These are phyloP conservation scores for Quercus variabilis DNA, from an alignment of 306 rosid species.

Conservation along the genomic window DNA sequence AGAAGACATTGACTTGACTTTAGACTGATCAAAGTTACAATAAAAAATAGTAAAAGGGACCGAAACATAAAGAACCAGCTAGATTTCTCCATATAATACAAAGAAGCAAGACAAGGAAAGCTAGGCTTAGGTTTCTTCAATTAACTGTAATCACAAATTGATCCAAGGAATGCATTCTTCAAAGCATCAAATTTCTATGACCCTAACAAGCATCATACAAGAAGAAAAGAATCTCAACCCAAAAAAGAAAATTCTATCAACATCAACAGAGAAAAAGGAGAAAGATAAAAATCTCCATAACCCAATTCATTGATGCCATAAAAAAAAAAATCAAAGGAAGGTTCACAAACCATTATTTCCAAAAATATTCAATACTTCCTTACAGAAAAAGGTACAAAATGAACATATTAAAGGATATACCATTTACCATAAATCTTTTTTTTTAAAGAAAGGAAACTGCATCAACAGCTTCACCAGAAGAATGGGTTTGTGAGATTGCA, in stretches of 20 bases:
- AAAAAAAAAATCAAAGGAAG: background rate
- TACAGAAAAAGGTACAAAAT: background rate
- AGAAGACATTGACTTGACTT: conserved; percentile 19
- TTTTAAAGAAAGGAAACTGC: background rate
- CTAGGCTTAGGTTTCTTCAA: conserved; percentile 29
- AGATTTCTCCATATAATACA: conserved; percentile 6
- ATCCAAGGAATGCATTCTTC: conserved; percentile 12
- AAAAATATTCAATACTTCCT: background rate
- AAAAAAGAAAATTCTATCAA: background rate
- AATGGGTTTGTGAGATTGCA: background rate
- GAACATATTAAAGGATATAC: background rate
- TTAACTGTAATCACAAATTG: conserved; percentile 25
- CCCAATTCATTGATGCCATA: conserved; percentile 13
- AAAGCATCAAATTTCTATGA: conserved; percentile 36
- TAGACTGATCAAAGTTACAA: conserved; percentile 13
- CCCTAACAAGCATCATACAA: conserved; percentile 30
- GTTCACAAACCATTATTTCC: background rate
- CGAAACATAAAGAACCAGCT: conserved; percentile 18
- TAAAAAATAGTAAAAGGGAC: conserved; percentile 2
- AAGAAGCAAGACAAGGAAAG: conserved; percentile 32
- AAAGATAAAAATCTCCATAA: background rate
- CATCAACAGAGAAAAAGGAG: background rate
- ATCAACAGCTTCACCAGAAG: background rate
- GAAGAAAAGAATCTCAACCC: conserved; percentile 21
- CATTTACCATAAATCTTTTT: background rate